Evolutionary conservation across 495 filamentous ascomycete species (phyloP).

Genomic region (Penicillium paxilli): DNA sequence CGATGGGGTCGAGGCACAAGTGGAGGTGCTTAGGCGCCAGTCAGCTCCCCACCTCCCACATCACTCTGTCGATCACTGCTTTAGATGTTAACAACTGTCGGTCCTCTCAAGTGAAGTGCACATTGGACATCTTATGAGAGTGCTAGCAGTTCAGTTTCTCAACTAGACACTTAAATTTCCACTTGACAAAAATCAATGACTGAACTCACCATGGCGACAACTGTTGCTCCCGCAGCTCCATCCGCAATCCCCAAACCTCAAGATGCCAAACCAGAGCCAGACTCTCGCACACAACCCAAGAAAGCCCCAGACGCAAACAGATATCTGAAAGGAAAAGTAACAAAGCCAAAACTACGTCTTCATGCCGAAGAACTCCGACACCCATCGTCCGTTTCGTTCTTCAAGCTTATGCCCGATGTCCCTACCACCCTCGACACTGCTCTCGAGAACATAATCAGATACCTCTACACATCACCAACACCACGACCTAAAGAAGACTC

Average conservation of each 20-base stretch:
- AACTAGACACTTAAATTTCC: background rate
- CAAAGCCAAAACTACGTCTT: constrained; percentile 67
- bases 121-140: too few species aligned
- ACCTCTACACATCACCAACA: constrained; percentile 56
- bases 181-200: background rate
- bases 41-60: constrained; percentile 8
- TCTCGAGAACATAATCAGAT: constrained; percentile 63
- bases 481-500: background rate
- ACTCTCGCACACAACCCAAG: background rate
- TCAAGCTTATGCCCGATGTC: constrained; percentile 56
- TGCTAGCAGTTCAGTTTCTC: too few species aligned
- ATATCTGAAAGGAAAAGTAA: constrained; percentile 1
- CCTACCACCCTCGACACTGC: constrained; percentile 57
- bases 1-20: background rate
- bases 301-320: background rate
- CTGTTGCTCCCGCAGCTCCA: constrained; percentile 7
- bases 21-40: constrained; percentile 6
- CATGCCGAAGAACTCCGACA: constrained; percentile 70
- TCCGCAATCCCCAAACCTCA: constrained; percentile 9
- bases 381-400: constrained; percentile 61
- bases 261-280: background rate
- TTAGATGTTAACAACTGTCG: too few species aligned
- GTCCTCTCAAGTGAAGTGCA: too few species aligned
- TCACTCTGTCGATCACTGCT: background rate
- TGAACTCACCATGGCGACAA: constrained; percentile 8